Evolutionary conservation across 2,329 filamentous ascomycete genomes (phyloP).

Genomic region (Microsporum audouinii): DNA sequence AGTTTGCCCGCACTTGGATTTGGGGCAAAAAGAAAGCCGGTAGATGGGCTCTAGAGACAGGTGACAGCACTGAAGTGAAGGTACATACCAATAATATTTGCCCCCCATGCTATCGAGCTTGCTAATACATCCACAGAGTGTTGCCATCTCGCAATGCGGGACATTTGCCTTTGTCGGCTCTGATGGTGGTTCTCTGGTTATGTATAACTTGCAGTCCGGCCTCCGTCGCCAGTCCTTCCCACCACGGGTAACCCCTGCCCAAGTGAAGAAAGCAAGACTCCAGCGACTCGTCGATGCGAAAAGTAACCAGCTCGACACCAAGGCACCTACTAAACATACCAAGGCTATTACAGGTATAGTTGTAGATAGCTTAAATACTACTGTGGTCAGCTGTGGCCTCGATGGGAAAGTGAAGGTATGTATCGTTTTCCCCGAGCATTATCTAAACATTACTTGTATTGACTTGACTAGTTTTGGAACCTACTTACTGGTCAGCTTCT

Average conservation of each 20-base stretch:
- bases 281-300: conserved; percentile 44
- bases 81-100: conserved; percentile 20
- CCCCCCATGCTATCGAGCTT: not conserved
- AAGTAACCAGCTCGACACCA: conserved; percentile 37
- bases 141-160: conserved; percentile 81
- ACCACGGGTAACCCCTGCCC: conserved; percentile 60
- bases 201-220: conserved; percentile 95
- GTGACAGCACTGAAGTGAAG: conserved; percentile 66
- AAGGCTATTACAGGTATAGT: conserved; percentile 74
- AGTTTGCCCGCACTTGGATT: conserved; percentile 87
- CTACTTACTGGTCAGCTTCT: conserved; percentile 71
- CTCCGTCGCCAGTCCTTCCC: conserved; percentile 80
- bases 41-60: conserved; percentile 81
- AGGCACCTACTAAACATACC: conserved; percentile 60
- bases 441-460: not conserved
- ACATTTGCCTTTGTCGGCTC: conserved; percentile 90
- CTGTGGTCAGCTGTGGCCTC: conserved; percentile 70
- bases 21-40: conserved; percentile 92
- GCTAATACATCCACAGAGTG: conserved; percentile 42
- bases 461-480: conserved; percentile 65
- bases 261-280: conserved; percentile 63
- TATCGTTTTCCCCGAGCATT: not conserved
- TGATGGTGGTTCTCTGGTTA: conserved; percentile 69
- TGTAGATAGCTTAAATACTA: conserved; percentile 80
- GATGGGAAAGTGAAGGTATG: conserved; percentile 75